Evolutionary conservation across 2,329 filamentous ascomycete species (phyloP).

Genomic region (Pyrenochaeta sp.): DNA sequence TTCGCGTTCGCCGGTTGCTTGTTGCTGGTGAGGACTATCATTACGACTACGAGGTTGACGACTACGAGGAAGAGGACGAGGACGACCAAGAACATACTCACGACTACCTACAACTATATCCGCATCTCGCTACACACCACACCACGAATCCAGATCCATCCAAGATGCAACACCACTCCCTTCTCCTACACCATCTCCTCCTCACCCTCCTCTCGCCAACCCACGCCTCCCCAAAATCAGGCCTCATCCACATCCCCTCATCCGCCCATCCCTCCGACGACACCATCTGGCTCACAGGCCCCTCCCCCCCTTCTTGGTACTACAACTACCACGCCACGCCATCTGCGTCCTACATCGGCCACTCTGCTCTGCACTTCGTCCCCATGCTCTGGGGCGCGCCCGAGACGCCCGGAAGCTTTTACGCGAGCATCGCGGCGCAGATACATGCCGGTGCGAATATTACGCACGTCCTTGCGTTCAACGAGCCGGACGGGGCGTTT

Average conservation of each 20-base stretch:
- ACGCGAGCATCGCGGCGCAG: constrained; percentile 62
- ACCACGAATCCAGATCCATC: too few species aligned
- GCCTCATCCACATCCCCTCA: constrained; percentile 73
- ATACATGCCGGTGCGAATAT: constrained; percentile 65
- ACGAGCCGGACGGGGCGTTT: constrained; percentile 82
- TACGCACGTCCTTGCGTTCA: constrained; percentile 75
- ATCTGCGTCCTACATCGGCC: constrained; percentile 57
- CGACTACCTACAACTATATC: too few species aligned
- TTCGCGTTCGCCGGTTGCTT: too few species aligned
- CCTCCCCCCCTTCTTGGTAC: constrained; percentile 75
- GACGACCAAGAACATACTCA: too few species aligned
- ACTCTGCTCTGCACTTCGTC: constrained; percentile 70
- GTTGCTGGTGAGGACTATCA: too few species aligned
- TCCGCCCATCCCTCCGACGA: constrained; percentile 66
- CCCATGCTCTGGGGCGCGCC: constrained; percentile 79
- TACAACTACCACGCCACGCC: constrained; percentile 76
- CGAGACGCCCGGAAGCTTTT: constrained; percentile 63
- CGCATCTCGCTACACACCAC: too few species aligned
- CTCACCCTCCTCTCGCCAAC: too few species aligned
- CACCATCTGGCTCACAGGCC: constrained; percentile 67
- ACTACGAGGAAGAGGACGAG: too few species aligned
- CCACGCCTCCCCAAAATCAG: constrained; percentile 67
- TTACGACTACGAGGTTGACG: too few species aligned
- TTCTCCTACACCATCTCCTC: too few species aligned
- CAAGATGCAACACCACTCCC: constrained; percentile 9